A percentile compares a stretch with the other conserved stretches of the same genome.
Conservation (phyloP, 2,329 filamentous ascomycete species). For the Dichotomopilus funicola region DNA sequence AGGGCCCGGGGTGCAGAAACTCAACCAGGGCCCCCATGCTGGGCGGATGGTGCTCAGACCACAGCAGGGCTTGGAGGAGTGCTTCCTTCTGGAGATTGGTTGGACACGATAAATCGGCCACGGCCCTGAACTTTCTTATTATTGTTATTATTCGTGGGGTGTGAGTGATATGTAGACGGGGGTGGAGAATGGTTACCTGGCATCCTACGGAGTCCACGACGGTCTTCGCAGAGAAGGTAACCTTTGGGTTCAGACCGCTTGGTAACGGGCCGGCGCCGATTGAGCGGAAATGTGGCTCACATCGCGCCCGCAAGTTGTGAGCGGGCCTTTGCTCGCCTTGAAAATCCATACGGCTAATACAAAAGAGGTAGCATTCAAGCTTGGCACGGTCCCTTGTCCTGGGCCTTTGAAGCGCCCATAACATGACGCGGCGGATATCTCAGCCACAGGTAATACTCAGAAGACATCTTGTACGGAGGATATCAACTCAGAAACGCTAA, state of each 20-base stretch:
- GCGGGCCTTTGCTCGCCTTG: slow-evolving; percentile 17
- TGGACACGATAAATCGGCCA: slow-evolving; percentile 16
- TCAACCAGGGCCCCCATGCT: slow-evolving; percentile 19
- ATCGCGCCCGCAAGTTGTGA: background rate
- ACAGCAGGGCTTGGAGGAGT: slow-evolving; percentile 21
- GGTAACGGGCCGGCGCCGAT: slow-evolving; percentile 11
- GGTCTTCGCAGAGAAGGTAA: background rate
- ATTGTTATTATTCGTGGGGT: slow-evolving; percentile 1
- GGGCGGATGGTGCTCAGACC: slow-evolving; percentile 20
- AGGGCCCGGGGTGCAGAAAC: slow-evolving; percentile 20
- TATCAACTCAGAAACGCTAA: no score
- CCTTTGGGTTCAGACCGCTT: background rate
- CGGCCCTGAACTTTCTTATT: background rate
- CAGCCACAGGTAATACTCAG: background rate
- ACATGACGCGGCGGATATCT: background rate
- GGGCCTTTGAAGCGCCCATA: no score
- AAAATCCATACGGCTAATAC: slow-evolving; percentile 12
- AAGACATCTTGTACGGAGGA: background rate
- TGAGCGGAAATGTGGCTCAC: slow-evolving; percentile 16
- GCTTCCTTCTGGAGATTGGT: slow-evolving; percentile 21
- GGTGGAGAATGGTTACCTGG: background rate
- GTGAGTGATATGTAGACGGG: no score
- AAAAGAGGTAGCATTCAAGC: slow-evolving; percentile 13
- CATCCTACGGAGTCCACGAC: background rate
- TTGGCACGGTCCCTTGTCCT: background rate